phyloP scores from a whole-genome alignment of 768 basidiomycete genomes.

The Myochromella boudieri region DNA sequence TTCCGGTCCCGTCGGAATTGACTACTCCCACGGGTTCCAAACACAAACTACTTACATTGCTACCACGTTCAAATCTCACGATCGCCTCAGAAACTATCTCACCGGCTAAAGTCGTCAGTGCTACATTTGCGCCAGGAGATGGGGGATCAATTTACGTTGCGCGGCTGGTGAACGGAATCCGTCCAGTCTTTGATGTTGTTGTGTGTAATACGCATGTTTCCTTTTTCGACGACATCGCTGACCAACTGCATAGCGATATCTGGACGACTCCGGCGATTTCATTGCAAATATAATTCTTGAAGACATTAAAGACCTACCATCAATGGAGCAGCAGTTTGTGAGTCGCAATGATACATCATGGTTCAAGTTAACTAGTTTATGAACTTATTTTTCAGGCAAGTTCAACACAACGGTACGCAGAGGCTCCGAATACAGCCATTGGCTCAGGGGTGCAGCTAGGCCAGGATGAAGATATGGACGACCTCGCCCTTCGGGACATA shows the following conservation, averaged over 20 bases:
- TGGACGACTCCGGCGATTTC: constrained; percentile 53
- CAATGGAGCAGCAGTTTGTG: constrained; percentile 6
- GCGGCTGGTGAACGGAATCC: constrained; percentile 52
- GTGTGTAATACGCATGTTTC: constrained; percentile 37
- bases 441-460: constrained; percentile 66
- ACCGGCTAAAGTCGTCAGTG: constrained; percentile 41
- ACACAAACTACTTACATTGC: constrained; percentile 48
- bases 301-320: constrained; percentile 26
- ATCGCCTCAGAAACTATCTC: constrained; percentile 37
- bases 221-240: constrained; percentile 2
- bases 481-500: constrained; percentile 44
- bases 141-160: constrained; percentile 50
- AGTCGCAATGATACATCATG: neutral
- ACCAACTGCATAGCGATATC: constrained; percentile 43
- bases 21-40: constrained; percentile 36
- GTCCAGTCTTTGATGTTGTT: constrained; percentile 58
- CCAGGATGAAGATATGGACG: constrained; percentile 57
- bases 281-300: constrained; percentile 50
- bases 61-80: constrained; percentile 50
- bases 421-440: constrained; percentile 59
- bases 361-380: too few relatives aligned
- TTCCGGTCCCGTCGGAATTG: constrained; percentile 50
- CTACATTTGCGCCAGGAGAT: constrained; percentile 41
- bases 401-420: constrained; percentile 66
- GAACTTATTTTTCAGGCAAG: constrained; percentile 40